These are phyloP conservation scores for Daldinia loculata DNA, from an alignment of 495 filamentous ascomycete genomes.

Conservation along the genomic window DNA sequence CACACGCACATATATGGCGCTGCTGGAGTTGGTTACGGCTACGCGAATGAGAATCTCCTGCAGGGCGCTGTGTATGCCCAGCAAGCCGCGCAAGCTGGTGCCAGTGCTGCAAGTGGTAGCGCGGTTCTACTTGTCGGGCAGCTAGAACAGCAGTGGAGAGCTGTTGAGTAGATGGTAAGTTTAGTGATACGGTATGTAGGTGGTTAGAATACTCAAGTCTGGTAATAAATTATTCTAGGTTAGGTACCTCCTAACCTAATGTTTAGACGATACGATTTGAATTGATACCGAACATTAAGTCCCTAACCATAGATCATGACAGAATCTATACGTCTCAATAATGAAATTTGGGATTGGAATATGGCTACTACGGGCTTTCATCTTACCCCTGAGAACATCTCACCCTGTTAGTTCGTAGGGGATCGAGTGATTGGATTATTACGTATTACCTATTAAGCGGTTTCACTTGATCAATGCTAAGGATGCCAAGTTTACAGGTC, in stretches of 20 bases:
- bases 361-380: neutral
- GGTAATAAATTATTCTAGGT: neutral
- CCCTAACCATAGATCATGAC: neutral
- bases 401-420: neutral
- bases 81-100: constrained; percentile 15
- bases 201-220: neutral
- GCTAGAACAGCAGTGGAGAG: constrained; percentile 36
- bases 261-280: neutral
- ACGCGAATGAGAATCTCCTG: constrained; percentile 31
- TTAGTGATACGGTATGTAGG: neutral
- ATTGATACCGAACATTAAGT: neutral
- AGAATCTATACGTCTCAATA: neutral
- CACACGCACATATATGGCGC: constrained; percentile 4
- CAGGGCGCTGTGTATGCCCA: constrained; percentile 32
- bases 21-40: constrained; percentile 32
- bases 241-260: no score
- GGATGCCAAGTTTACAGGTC: constrained; percentile 15
- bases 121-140: constrained; percentile 13
- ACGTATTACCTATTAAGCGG: no score
- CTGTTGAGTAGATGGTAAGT: constrained; percentile 23
- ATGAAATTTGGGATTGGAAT: neutral
- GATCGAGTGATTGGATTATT: neutral
- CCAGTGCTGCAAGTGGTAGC: constrained; percentile 7
- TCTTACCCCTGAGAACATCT: constrained; percentile 10
- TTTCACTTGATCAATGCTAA: neutral